These are phyloP conservation scores for Excoecaria agallocha DNA, from an alignment of 345 rosid genomes.

Conservation along the genomic window DNA sequence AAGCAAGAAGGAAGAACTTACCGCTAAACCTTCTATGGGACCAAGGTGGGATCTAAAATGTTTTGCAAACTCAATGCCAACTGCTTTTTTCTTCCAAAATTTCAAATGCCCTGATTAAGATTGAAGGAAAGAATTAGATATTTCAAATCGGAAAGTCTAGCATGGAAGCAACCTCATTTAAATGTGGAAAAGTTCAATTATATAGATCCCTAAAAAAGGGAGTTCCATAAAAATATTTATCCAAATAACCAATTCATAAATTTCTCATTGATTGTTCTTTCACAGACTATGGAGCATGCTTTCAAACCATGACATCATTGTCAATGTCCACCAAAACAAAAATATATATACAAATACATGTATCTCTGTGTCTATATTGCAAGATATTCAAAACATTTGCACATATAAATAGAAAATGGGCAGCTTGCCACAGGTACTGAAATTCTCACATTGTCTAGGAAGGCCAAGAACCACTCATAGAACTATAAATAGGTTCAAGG, in stretches of 20 bases:
- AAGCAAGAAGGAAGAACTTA: conserved; percentile 35
- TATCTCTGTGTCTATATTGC: too few relatives aligned
- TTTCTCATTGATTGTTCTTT: not conserved
- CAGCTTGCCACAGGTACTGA: too few relatives aligned
- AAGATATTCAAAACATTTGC: too few relatives aligned
- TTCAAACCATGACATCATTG: not conserved
- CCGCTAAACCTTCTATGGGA: conserved; percentile 93
- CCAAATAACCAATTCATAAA: not conserved
- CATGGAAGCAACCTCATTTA: not conserved
- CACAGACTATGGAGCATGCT: not conserved
- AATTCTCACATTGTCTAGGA: not conserved
- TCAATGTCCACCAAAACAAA: too few relatives aligned
- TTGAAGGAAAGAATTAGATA: conserved; percentile 4
- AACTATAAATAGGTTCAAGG: not conserved
- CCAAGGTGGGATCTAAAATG: conserved; percentile 94
- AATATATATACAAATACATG: too few relatives aligned
- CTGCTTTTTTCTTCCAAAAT: conserved; percentile 92
- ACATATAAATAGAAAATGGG: too few relatives aligned
- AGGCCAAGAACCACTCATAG: not conserved
- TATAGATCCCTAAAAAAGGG: not conserved
- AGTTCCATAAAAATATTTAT: not conserved
- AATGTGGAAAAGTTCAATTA: not conserved
- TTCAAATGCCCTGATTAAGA: conserved; percentile 73
- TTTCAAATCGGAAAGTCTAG: not conserved
- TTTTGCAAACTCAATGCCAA: conserved; percentile 93